Conservation (phyloP, 257 asterid species). For the Scutellaria barbata region DNA sequence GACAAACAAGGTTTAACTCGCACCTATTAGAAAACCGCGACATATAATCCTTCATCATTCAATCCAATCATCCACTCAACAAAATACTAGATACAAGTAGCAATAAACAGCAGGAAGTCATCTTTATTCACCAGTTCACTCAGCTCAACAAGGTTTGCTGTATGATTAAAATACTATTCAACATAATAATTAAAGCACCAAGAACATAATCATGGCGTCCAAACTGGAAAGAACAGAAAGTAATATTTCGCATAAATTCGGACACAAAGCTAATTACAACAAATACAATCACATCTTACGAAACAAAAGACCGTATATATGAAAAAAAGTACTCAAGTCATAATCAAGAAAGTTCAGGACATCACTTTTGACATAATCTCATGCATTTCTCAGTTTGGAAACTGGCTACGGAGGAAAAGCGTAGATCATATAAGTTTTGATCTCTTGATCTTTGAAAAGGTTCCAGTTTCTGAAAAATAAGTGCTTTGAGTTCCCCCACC, state of each 20-base stretch:
- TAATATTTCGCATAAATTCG: background rate
- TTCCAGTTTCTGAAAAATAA: slow-evolving; percentile 89
- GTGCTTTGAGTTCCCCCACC: slow-evolving; percentile 94
- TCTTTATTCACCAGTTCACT: background rate
- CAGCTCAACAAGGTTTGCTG: background rate
- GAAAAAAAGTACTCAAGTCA: too few relatives aligned
- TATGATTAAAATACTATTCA: background rate
- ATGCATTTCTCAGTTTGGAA: too few relatives aligned
- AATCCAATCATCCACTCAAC: too few relatives aligned
- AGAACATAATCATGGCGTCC: background rate
- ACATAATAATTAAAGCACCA: background rate
- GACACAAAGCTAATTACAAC: background rate
- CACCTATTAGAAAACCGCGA: too few relatives aligned
- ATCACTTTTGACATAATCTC: background rate
- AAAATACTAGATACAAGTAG: background rate
- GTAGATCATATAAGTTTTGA: slow-evolving; percentile 35
- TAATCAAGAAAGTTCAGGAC: background rate
- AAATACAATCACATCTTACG: background rate
- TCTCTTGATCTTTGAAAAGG: slow-evolving; percentile 89
- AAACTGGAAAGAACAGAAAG: background rate
- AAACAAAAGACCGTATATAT: too few relatives aligned
- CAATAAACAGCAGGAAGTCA: background rate
- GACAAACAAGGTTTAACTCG: too few relatives aligned
- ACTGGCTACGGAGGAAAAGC: background rate
- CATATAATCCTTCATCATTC: too few relatives aligned